These are phyloP conservation scores for Echites panduratus DNA, from an alignment of 257 asterid species.

Conservation along the genomic window DNA sequence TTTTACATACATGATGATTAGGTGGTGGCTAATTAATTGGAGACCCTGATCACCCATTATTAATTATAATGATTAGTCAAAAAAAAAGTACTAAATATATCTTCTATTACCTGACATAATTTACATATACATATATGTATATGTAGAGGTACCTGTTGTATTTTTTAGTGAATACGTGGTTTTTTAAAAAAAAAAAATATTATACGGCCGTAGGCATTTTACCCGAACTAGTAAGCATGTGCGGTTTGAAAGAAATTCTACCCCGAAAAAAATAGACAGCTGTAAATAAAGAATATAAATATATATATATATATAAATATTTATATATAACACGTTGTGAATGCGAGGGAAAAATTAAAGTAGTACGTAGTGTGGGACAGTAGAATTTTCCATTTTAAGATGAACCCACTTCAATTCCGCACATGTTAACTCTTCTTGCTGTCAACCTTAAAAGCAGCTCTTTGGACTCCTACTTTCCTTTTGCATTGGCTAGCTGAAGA, in stretches of 20 bases:
- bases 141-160: too few relatives aligned
- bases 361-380: slow-evolving; percentile 17
- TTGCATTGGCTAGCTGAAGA: slow-evolving; percentile 42
- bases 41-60: too few relatives aligned
- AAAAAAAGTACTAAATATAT: too few relatives aligned
- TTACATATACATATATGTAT: too few relatives aligned
- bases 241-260: slow-evolving; percentile 1
- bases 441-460: slow-evolving; percentile 27
- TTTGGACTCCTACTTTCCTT: slow-evolving; percentile 34
- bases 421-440: slow-evolving; percentile 48
- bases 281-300: neutral
- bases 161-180: neutral
- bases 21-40: too few relatives aligned
- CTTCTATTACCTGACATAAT: too few relatives aligned
- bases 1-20: too few relatives aligned
- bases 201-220: neutral
- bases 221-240: neutral
- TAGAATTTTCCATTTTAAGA: slow-evolving; percentile 31
- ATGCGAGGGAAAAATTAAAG: slow-evolving; percentile 23
- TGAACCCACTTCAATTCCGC: slow-evolving; percentile 39
- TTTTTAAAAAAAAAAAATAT: neutral
- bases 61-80: too few relatives aligned
- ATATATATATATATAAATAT: too few relatives aligned
- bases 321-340: slow-evolving; percentile 50
- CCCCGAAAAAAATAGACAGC: neutral